Percentiles rank a stretch among this genome's conserved stretches.
Conservation (phyloP, 1,284 basidiomycete genomes). For the Cryptococcus deneoformans region DNA sequence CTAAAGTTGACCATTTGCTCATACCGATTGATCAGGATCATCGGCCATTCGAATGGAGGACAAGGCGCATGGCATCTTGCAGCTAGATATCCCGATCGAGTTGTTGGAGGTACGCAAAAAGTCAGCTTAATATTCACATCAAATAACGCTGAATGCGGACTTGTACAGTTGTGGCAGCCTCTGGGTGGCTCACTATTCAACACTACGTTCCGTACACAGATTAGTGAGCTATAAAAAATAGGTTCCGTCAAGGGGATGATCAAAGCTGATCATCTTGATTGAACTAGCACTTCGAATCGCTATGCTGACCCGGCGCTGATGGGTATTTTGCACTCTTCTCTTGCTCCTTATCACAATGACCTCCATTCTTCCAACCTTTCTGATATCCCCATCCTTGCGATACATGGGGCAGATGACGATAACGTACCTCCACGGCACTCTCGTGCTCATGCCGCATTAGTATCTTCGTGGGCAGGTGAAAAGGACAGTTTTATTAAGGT, state of each 20-base stretch:
- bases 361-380: slow-evolving; percentile 72
- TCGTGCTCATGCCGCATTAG: slow-evolving; percentile 25
- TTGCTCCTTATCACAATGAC: slow-evolving; percentile 83
- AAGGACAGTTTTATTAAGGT: slow-evolving; percentile 11
- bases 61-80: slow-evolving; percentile 83
- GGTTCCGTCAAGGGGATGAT: too few species aligned
- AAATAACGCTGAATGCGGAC: slow-evolving; percentile 3
- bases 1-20: not conserved
- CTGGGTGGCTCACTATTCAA: slow-evolving; percentile 79
- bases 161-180: slow-evolving; percentile 61
- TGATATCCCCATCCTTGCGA: slow-evolving; percentile 62
- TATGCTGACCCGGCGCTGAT: slow-evolving; percentile 71
- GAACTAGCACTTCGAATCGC: slow-evolving; percentile 52
- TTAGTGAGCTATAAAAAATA: slow-evolving; percentile 43
- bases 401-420: slow-evolving; percentile 64
- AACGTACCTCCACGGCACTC: slow-evolving; percentile 47
- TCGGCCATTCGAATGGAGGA: slow-evolving; percentile 91
- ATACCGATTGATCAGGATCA: slow-evolving; percentile 38
- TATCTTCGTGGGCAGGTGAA: slow-evolving; percentile 29
- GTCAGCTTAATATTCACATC: not conserved
- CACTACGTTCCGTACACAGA: slow-evolving; percentile 72
- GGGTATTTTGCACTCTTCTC: slow-evolving; percentile 65
- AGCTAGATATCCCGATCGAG: slow-evolving; percentile 69
- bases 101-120: slow-evolving; percentile 53
- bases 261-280: too few species aligned